phyloP scores from a whole-genome alignment of 352 stramenopile species.

The Phytopythium chamaehyphon region DNA sequence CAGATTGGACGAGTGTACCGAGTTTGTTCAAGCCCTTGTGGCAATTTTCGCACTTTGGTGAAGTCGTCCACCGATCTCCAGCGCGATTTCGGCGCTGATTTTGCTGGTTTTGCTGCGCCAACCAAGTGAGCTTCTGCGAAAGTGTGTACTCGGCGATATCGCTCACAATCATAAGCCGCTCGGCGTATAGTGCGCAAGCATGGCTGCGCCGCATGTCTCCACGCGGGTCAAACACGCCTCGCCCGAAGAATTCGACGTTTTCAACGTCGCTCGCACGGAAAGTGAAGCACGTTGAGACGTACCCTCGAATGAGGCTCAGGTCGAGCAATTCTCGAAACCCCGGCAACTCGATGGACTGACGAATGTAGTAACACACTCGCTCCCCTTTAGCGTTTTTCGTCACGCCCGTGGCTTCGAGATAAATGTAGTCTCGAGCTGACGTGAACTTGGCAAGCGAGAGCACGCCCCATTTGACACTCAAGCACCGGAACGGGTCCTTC shows the following conservation, averaged over 20 bases:
- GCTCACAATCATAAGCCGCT: constrained; percentile 29
- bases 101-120: constrained; percentile 23
- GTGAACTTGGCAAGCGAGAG: constrained; percentile 34
- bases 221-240: constrained; percentile 30
- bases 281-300: constrained; percentile 33
- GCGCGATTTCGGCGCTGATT: constrained; percentile 8
- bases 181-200: constrained; percentile 18
- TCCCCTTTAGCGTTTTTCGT: constrained; percentile 24
- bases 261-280: constrained; percentile 22
- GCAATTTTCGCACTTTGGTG: constrained; percentile 30
- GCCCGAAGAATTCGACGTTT: constrained; percentile 36
- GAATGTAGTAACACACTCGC: constrained; percentile 25
- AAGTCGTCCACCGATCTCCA: constrained; percentile 12
- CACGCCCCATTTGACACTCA: constrained; percentile 41
- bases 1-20: constrained; percentile 24
- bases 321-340: constrained; percentile 19
- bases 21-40: constrained; percentile 31
- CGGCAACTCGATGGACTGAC: constrained; percentile 28
- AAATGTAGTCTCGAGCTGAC: constrained; percentile 40
- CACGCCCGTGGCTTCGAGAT: constrained; percentile 40
- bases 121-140: constrained; percentile 40
- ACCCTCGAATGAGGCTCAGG: constrained; percentile 11
- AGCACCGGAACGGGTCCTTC: constrained; percentile 39
- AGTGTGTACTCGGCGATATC: constrained; percentile 34
- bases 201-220: constrained; percentile 33